Evolutionary conservation across 2,329 filamentous ascomycete genomes (phyloP).

Genomic region (Diatrype stigma): DNA sequence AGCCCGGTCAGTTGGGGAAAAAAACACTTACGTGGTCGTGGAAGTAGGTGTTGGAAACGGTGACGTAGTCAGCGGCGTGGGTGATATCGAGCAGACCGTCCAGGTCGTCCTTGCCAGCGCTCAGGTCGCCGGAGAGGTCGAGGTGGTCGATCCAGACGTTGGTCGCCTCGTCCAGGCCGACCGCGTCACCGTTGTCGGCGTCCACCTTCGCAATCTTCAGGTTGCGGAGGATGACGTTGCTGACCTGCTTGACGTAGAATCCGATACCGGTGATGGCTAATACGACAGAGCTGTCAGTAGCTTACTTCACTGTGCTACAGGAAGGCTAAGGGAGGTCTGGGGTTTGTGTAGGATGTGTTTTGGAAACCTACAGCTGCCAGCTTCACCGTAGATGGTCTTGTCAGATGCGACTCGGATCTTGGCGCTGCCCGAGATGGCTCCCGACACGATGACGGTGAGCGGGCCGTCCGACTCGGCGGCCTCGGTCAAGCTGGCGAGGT

Average conservation of each 20-base stretch:
- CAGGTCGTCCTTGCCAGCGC: slow-evolving; percentile 38
- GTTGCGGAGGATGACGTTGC: slow-evolving; percentile 56
- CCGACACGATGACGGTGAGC: slow-evolving; percentile 45
- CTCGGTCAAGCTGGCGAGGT: slow-evolving; percentile 35
- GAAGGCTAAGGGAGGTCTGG: no score
- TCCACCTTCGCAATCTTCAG: slow-evolving; percentile 47
- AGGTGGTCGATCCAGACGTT: slow-evolving; percentile 47
- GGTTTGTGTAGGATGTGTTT: neutral
- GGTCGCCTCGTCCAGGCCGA: slow-evolving; percentile 42
- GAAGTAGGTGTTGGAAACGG: slow-evolving; percentile 38
- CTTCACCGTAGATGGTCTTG: neutral
- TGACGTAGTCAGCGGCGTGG: slow-evolving; percentile 40
- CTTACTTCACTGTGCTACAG: no score
- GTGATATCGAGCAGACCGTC: slow-evolving; percentile 41
- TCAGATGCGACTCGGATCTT: neutral
- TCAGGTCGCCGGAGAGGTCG: slow-evolving; percentile 34
- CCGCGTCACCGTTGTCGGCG: slow-evolving; percentile 42
- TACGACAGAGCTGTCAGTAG: neutral
- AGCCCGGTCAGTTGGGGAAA: neutral
- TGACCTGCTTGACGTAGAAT: slow-evolving; percentile 41
- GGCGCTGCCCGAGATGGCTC: slow-evolving; percentile 32
- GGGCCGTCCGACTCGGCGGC: slow-evolving; percentile 37
- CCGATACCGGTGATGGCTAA: slow-evolving; percentile 27
- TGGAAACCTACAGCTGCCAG: neutral
- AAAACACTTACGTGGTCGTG: slow-evolving; percentile 33